Percentiles rank a stretch among this genome's conserved stretches.
phyloP scores from a whole-genome alignment of 495 filamentous ascomycete genomes.

The Penicillium silybi region DNA sequence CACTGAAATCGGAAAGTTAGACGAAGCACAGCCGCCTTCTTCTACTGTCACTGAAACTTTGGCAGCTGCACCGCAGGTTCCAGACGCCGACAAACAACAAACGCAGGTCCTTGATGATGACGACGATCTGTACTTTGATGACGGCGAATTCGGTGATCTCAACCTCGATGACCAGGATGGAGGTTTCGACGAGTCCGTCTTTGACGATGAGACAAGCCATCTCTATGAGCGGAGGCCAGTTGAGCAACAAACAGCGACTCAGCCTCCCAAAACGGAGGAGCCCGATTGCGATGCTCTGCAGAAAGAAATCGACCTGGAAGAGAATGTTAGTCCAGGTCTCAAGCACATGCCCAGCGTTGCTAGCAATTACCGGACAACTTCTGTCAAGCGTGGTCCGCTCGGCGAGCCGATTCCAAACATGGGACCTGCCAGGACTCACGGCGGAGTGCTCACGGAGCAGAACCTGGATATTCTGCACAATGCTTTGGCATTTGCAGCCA shows the following conservation, averaged over 20 bases:
- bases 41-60: background rate
- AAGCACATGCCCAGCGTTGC: conserved; percentile 40
- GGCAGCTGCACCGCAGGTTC: background rate
- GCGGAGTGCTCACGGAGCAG: conserved; percentile 50
- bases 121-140: conserved; percentile 81
- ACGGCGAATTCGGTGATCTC: conserved; percentile 63
- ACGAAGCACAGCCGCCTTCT: background rate
- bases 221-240: conserved; percentile 41
- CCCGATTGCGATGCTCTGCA: conserved; percentile 7
- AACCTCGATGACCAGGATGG: conserved; percentile 46
- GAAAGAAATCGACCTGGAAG: conserved; percentile 15
- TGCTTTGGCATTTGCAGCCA: conserved; percentile 74
- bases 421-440: conserved; percentile 29
- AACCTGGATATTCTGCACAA: conserved; percentile 71
- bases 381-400: conserved; percentile 26
- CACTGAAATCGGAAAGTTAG: background rate
- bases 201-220: conserved; percentile 60
- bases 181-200: conserved; percentile 74
- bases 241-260: conserved; percentile 8
- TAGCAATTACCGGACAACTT: conserved; percentile 30
- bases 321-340: conserved; percentile 22
- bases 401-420: conserved; percentile 27
- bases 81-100: conserved; percentile 1
- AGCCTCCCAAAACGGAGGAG: conserved; percentile 6
- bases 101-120: conserved; percentile 34